Percentiles rank a stretch among this genome's conserved stretches.
These are phyloP conservation scores for Candida sojae DNA, from an alignment of 1,139 yeast genomes.

Conservation along the genomic window DNA sequence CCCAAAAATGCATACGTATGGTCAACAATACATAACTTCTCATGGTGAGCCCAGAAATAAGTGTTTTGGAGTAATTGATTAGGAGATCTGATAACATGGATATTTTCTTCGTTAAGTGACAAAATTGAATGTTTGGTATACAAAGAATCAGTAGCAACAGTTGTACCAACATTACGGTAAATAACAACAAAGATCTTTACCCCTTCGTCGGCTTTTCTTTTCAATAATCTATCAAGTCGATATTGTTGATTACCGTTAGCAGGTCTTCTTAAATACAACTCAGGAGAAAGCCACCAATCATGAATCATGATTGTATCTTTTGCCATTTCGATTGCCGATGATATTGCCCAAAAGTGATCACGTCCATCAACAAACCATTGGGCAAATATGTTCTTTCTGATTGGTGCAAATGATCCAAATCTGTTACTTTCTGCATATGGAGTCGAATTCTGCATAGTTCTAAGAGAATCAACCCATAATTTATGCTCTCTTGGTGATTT, in stretches of 20 bases:
- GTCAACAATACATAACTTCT: slow-evolving; percentile 84
- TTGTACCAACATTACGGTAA: slow-evolving; percentile 93
- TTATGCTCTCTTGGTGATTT: slow-evolving; percentile 69
- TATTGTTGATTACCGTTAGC: slow-evolving; percentile 94
- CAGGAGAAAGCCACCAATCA: slow-evolving; percentile 99
- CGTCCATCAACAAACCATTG: slow-evolving; percentile 98
- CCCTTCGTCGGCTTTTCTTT: slow-evolving; percentile 91
- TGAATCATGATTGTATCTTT: slow-evolving; percentile 92
- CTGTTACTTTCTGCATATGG: slow-evolving; percentile 75
- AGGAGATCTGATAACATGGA: slow-evolving; percentile 92
- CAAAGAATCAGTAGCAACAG: slow-evolving; percentile 90
- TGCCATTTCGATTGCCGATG: slow-evolving; percentile 91
- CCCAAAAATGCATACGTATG: slow-evolving; percentile 90
- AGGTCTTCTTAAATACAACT: slow-evolving; percentile 87
- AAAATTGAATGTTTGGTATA: slow-evolving; percentile 93
- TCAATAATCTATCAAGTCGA: slow-evolving; percentile 85
- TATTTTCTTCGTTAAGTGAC: slow-evolving; percentile 76
- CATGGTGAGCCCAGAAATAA: slow-evolving; percentile 99
- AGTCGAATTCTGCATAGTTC: slow-evolving; percentile 65
- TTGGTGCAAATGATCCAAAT: slow-evolving; percentile 91
- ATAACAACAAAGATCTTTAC: slow-evolving; percentile 87
- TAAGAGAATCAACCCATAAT: slow-evolving; percentile 76
- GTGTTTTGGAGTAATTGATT: slow-evolving; percentile 92
- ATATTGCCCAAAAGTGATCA: slow-evolving; percentile 95
- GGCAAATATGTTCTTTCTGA: slow-evolving; percentile 80